Conservation (phyloP, 306 rosid species). For the Hippophae gyantsensis region DNA sequence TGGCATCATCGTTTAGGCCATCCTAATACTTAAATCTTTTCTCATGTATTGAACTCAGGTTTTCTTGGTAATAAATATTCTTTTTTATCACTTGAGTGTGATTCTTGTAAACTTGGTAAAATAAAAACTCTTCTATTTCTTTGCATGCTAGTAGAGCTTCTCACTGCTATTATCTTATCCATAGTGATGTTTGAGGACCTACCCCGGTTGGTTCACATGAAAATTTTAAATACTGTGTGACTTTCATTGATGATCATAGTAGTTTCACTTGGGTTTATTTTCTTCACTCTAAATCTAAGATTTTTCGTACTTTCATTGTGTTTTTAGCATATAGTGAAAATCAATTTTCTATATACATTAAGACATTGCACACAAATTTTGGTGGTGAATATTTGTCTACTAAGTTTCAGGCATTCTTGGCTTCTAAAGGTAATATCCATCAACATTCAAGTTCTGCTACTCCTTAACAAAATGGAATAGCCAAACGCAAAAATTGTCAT, state of each 20-base stretch:
- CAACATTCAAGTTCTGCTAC: slow-evolving; percentile 1
- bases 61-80: neutral
- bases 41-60: neutral
- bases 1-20: slow-evolving; percentile 5
- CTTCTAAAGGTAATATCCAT: slow-evolving; percentile 5
- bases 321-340: no score
- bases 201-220: slow-evolving; percentile 1
- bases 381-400: neutral
- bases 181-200: no score
- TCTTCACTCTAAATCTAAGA: no score
- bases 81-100: slow-evolving; percentile 3
- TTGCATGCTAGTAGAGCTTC: neutral
- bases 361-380: no score
- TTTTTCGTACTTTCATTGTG: no score
- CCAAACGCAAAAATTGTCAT: no score
- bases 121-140: slow-evolving; percentile 1
- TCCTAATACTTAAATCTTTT: neutral
- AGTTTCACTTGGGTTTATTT: neutral
- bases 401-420: slow-evolving; percentile 3
- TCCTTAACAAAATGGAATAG: neutral
- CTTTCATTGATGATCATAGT: slow-evolving; percentile 11
- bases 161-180: no score
- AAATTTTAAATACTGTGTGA: slow-evolving; percentile 5
- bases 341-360: no score
- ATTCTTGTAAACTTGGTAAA: neutral